Evolutionary conservation across 495 filamentous ascomycete genomes (phyloP).

Genomic region (Penicillium paradoxum): DNA sequence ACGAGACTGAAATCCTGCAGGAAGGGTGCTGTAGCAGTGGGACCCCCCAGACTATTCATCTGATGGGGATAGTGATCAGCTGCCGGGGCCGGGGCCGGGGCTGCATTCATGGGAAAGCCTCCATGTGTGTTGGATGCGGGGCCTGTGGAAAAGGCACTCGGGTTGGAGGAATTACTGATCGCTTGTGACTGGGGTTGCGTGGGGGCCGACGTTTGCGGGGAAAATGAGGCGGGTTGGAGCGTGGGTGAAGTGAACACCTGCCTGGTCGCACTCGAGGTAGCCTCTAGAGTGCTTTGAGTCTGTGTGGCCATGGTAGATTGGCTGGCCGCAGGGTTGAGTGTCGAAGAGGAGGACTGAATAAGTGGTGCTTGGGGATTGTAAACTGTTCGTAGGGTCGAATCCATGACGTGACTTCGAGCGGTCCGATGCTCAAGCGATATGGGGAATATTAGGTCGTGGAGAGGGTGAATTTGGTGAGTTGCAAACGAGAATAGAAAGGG

Average conservation of each 20-base stretch:
- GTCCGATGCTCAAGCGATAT: background rate
- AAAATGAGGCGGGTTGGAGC: slow-evolving; percentile 10
- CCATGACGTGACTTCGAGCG: slow-evolving; percentile 12
- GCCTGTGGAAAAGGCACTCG: slow-evolving; percentile 4
- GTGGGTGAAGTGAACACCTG: slow-evolving; percentile 15
- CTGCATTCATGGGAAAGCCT: slow-evolving; percentile 11
- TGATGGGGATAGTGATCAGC: slow-evolving; percentile 27
- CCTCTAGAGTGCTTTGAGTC: slow-evolving; percentile 9
- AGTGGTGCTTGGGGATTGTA: slow-evolving; percentile 14
- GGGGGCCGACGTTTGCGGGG: slow-evolving; percentile 12
- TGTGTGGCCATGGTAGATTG: slow-evolving; percentile 8
- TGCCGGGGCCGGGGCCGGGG: slow-evolving; percentile 14
- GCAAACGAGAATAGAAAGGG: background rate
- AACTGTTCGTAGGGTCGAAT: slow-evolving; percentile 16
- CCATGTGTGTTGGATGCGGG: slow-evolving; percentile 9
- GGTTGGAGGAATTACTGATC: slow-evolving; percentile 8
- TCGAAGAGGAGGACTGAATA: slow-evolving; percentile 11
- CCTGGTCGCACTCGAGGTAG: slow-evolving; percentile 7
- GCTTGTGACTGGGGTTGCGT: slow-evolving; percentile 16
- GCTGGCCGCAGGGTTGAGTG: slow-evolving; percentile 7
- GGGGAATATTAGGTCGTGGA: background rate
- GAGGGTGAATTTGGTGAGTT: background rate
- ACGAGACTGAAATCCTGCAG: slow-evolving; percentile 78
- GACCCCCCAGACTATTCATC: slow-evolving; percentile 38
- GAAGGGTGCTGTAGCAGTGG: slow-evolving; percentile 54